Conservation (phyloP, 2,329 filamentous ascomycete genomes). For the Pseudogymnoascus sp. region DNA sequence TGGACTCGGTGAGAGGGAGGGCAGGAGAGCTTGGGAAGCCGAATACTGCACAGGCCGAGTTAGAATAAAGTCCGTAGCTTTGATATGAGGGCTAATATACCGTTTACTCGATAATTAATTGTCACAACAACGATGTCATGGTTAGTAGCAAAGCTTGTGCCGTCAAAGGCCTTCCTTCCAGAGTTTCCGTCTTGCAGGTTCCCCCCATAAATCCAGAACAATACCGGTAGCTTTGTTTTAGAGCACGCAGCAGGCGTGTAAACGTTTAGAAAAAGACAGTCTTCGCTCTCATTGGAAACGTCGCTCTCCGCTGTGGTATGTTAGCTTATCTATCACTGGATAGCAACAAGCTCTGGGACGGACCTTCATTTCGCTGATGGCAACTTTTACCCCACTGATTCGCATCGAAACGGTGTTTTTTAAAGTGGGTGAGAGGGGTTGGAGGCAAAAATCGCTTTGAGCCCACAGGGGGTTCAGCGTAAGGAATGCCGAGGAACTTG, state of each 20-base stretch:
- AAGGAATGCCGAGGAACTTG: constrained; percentile 11
- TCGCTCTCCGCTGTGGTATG: not conserved
- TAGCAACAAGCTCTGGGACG: not conserved
- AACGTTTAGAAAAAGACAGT: constrained; percentile 11
- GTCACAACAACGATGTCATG: constrained; percentile 18
- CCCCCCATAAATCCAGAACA: constrained; percentile 13
- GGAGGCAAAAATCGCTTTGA: constrained; percentile 11
- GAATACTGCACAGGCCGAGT: constrained; percentile 28
- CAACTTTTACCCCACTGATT: not conserved
- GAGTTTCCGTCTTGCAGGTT: constrained; percentile 13
- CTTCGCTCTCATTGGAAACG: constrained; percentile 9
- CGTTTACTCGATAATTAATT: constrained; percentile 16
- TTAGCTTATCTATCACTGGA: not conserved
- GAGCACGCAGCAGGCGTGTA: constrained; percentile 4
- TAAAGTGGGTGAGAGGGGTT: not conserved
- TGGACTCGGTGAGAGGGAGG: constrained; percentile 35
- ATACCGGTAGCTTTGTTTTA: not conserved
- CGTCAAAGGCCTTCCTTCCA: constrained; percentile 13
- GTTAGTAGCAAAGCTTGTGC: constrained; percentile 13
- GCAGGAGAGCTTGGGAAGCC: constrained; percentile 43
- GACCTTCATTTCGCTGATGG: not conserved
- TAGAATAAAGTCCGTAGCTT: not conserved
- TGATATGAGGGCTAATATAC: not conserved
- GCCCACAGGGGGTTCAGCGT: constrained; percentile 5
- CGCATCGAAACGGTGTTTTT: not conserved